Evolutionary conservation across 75 land plant species (phyloP).

Genomic region (Ceratopteris richardii): DNA sequence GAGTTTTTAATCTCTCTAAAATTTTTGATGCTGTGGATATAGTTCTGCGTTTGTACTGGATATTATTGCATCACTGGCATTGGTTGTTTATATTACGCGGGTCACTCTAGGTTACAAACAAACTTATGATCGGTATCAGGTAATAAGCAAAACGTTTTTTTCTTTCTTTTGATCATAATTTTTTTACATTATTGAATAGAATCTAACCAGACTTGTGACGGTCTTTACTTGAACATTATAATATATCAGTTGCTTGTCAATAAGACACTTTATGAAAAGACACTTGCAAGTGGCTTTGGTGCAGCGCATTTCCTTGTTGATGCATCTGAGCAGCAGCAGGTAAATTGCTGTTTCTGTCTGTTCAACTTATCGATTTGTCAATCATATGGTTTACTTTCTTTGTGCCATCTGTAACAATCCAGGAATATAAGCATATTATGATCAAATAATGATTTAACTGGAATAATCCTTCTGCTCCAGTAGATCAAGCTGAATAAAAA

Average conservation of each 20-base stretch:
- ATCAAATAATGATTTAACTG: too few relatives aligned
- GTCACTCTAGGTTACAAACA: constrained; percentile 88
- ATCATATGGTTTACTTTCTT: neutral
- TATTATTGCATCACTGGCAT: constrained; percentile 66
- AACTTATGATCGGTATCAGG: constrained; percentile 89
- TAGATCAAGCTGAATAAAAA: too few relatives aligned
- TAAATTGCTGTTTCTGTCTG: constrained; percentile 16
- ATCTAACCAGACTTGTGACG: too few relatives aligned
- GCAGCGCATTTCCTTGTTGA: constrained; percentile 87
- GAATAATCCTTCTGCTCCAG: too few relatives aligned
- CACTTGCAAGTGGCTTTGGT: constrained; percentile 94
- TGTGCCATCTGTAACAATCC: too few relatives aligned
- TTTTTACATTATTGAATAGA: too few relatives aligned
- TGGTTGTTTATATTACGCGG: constrained; percentile 54
- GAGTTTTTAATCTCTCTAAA: neutral
- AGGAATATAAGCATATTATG: too few relatives aligned
- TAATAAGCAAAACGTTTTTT: too few relatives aligned
- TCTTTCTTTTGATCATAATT: neutral
- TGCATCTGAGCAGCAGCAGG: constrained; percentile 96
- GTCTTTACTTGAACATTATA: neutral
- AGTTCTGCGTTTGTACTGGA: constrained; percentile 85
- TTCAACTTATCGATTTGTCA: too few relatives aligned
- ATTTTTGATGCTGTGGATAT: neutral
- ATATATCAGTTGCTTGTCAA: constrained; percentile 81
- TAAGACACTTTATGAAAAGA: constrained; percentile 92